These are phyloP conservation scores for Suillus tomentosus DNA, from an alignment of 768 basidiomycete species.

Conservation along the genomic window DNA sequence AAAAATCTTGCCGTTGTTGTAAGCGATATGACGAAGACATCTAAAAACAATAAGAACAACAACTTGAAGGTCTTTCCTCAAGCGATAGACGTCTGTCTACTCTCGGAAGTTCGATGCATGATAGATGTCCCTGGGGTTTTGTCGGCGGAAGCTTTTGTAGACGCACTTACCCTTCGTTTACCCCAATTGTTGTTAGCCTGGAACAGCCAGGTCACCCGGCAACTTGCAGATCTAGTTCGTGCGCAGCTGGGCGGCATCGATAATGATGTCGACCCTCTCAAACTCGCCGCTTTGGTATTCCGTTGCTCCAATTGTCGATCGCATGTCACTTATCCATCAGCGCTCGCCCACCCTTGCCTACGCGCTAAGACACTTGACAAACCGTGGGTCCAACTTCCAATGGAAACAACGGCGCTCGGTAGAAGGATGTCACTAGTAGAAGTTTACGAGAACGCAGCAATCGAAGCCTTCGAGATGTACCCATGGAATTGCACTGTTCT, in stretches of 20 bases:
- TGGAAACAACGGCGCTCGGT: constrained; percentile 1
- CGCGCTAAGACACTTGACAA: not conserved
- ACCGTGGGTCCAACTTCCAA: constrained; percentile 3
- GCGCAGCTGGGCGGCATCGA: not conserved
- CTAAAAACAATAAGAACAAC: not conserved
- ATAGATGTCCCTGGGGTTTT: not conserved
- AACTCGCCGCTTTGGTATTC: not conserved
- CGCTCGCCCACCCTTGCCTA: not conserved
- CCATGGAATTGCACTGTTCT: constrained; percentile 3
- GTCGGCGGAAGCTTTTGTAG: not conserved
- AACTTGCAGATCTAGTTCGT: constrained; percentile 3
- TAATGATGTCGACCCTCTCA: not conserved
- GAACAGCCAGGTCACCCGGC: not conserved
- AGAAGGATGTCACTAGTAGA: not conserved
- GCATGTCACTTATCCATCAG: constrained; percentile 6
- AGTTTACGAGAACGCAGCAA: constrained; percentile 5
- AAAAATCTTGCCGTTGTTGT: not conserved
- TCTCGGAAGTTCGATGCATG: not conserved
- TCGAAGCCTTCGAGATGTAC: constrained; percentile 3
- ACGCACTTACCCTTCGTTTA: constrained; percentile 1
- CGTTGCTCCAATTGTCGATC: constrained; percentile 1
- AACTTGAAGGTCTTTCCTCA: not conserved
- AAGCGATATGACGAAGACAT: not conserved
- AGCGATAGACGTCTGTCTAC: constrained; percentile 1
- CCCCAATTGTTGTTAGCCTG: not conserved